These are phyloP conservation scores for Komagataella phaffii DNA, from an alignment of 805 yeast species.

Conservation along the genomic window DNA sequence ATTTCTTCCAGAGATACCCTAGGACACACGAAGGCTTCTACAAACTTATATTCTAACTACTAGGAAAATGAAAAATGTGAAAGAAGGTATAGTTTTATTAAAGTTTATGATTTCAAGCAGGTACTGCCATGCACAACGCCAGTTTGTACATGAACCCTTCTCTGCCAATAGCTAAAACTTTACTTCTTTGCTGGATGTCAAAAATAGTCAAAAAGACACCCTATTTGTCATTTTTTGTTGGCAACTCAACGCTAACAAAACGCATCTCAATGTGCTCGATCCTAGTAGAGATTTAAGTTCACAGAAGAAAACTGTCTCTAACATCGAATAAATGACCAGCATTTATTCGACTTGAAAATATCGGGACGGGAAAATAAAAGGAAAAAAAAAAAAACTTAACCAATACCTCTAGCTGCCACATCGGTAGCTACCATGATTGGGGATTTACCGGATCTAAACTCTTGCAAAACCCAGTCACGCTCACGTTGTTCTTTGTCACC, in stretches of 20 bases:
- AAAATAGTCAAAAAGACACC: background rate
- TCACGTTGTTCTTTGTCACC: conserved; percentile 97
- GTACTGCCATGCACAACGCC: background rate
- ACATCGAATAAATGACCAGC: background rate
- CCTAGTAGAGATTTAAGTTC: background rate
- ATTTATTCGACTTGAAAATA: background rate
- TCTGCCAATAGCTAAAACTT: background rate
- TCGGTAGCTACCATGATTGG: conserved; percentile 99
- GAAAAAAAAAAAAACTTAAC: conserved; percentile 48
- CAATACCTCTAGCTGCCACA: conserved; percentile 99
- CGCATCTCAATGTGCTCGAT: background rate
- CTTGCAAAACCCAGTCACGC: conserved; percentile 96
- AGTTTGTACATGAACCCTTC: background rate
- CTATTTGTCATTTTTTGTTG: background rate
- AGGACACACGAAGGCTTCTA: background rate
- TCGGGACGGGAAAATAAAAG: background rate
- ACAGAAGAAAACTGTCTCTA: background rate
- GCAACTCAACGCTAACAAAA: background rate
- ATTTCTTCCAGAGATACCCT: background rate
- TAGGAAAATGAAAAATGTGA: background rate
- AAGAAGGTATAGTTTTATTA: background rate
- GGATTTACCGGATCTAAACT: conserved; percentile 84
- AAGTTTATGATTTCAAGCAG: background rate
- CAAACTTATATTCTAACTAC: background rate
- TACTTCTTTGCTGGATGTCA: background rate